Evolutionary conservation across 2,329 filamentous ascomycete genomes (phyloP).

Genomic region (Fusarium gaditjirri): DNA sequence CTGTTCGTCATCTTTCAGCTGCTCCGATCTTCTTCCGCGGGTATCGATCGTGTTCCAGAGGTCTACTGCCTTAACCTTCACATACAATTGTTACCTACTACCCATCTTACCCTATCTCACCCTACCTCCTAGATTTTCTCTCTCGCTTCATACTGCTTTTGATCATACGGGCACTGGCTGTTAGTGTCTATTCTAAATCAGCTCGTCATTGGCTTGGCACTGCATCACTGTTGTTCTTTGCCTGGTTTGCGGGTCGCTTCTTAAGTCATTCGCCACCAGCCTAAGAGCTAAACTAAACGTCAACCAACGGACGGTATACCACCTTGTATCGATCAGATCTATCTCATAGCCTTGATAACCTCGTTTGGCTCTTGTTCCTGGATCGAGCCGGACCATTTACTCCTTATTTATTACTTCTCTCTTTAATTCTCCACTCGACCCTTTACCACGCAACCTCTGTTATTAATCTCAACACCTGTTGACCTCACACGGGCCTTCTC

Average conservation of each 20-base stretch:
- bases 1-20: constrained; percentile 11
- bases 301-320: constrained; percentile 8
- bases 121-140: not conserved
- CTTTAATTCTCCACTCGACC: not conserved
- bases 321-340: constrained; percentile 18
- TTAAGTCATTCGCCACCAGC: constrained; percentile 28
- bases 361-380: constrained; percentile 14
- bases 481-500: not conserved
- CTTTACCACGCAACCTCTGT: not conserved
- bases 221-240: constrained; percentile 26
- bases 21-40: constrained; percentile 38
- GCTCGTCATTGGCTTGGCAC: constrained; percentile 18
- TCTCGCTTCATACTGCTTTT: not conserved
- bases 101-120: constrained; percentile 2
- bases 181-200: not conserved
- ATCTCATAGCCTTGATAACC: constrained; percentile 14
- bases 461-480: constrained; percentile 1
- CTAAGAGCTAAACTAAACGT: constrained; percentile 16
- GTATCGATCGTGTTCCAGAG: constrained; percentile 38
- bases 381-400: not conserved
- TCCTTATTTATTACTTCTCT: not conserved
- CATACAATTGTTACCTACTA: not conserved
- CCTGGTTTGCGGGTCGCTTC: constrained; percentile 21
- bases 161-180: constrained; percentile 4
- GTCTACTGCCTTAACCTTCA: not conserved